Conservation (phyloP, 805 yeast genomes). For the Lipomyces anomalus region DNA sequence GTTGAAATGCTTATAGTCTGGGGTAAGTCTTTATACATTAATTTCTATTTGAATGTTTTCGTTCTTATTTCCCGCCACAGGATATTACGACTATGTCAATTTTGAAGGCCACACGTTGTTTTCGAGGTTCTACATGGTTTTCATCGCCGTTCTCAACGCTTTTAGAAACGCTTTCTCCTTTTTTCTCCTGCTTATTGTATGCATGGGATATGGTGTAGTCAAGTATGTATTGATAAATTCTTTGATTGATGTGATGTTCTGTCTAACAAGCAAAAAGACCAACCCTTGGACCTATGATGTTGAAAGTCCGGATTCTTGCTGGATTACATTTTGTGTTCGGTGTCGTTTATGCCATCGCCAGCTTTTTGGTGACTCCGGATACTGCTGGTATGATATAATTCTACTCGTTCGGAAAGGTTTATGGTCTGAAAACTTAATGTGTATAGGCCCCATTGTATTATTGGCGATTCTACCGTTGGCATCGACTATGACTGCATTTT, state of each 20-base stretch:
- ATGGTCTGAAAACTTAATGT: no score
- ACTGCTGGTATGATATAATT: constrained; percentile 34
- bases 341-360: constrained; percentile 47
- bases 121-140: constrained; percentile 66
- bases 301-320: constrained; percentile 58
- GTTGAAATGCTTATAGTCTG: constrained; percentile 81
- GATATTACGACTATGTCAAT: constrained; percentile 80
- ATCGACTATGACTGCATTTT: constrained; percentile 63
- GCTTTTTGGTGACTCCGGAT: constrained; percentile 47
- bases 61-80: no score
- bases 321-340: constrained; percentile 52
- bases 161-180: constrained; percentile 81
- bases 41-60: no score
- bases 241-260: no score
- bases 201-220: constrained; percentile 93
- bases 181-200: constrained; percentile 75
- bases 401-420: no score
- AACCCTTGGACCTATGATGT: constrained; percentile 74
- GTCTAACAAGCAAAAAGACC: no score
- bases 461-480: constrained; percentile 67
- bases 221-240: no score
- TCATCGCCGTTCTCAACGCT: constrained; percentile 74
- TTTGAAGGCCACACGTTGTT: constrained; percentile 47
- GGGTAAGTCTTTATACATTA: no score
- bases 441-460: constrained; percentile 46